These are phyloP conservation scores for Xerocomellus dryophilus DNA, from an alignment of 768 basidiomycete species.

Conservation along the genomic window DNA sequence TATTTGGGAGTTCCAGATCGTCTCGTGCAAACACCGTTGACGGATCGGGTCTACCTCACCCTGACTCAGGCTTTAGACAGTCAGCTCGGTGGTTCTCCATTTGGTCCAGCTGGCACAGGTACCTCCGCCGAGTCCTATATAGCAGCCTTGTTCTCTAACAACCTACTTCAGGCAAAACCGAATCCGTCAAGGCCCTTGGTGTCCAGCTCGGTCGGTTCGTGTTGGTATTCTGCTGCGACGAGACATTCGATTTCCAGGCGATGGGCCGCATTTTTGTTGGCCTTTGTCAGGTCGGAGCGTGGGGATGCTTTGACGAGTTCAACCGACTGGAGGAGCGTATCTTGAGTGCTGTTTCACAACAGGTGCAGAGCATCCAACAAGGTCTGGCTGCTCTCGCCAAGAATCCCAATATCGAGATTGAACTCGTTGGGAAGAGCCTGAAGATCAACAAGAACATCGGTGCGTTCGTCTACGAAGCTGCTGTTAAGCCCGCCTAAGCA, in stretches of 20 bases:
- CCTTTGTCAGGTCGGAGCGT: constrained; percentile 97
- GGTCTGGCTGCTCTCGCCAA: constrained; percentile 80
- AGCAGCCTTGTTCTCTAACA: background rate
- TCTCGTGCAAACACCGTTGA: constrained; percentile 96
- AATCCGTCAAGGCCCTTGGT: constrained; percentile 98
- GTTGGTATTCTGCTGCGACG: constrained; percentile 99
- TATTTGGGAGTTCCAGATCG: constrained; percentile 96
- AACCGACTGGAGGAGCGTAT: constrained; percentile 98
- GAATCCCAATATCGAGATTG: constrained; percentile 88
- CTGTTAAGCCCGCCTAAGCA: constrained; percentile 2
- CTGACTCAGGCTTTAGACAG: constrained; percentile 93
- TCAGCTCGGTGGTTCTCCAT: constrained; percentile 95
- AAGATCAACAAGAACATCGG: constrained; percentile 95
- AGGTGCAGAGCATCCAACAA: constrained; percentile 98
- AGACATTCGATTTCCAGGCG: constrained; percentile 99
- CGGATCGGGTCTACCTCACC: constrained; percentile 95
- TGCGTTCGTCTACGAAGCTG: constrained; percentile 23
- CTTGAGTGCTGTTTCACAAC: constrained; percentile 95
- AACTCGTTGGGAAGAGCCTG: constrained; percentile 90
- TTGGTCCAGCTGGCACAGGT: constrained; percentile 98
- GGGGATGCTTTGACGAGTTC: constrained; percentile 98
- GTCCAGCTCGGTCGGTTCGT: constrained; percentile 97
- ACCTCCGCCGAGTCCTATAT: constrained; percentile 12
- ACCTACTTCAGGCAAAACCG: constrained; percentile 77
- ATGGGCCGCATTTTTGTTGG: constrained; percentile 99